Evolutionary conservation across 805 yeast species (phyloP).

Genomic region (Lipomyces yamadae): DNA sequence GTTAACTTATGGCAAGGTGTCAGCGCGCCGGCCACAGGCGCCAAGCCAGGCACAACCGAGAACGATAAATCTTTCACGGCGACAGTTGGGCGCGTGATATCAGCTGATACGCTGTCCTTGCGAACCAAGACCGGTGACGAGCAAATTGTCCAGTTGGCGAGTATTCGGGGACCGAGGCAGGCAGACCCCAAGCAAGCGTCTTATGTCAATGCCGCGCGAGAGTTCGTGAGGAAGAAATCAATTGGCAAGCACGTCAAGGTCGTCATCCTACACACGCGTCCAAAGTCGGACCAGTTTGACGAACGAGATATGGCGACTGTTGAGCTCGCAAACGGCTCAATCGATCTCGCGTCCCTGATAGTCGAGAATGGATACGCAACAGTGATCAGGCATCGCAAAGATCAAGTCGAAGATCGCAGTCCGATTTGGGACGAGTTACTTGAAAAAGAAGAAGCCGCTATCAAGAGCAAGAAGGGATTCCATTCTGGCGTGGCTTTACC

Average conservation of each 20-base stretch:
- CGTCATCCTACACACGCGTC: constrained; percentile 66
- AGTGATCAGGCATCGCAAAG: constrained; percentile 78
- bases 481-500: constrained; percentile 62
- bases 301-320: constrained; percentile 70
- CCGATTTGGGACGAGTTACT: constrained; percentile 76
- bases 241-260: constrained; percentile 74
- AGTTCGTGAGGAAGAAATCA: constrained; percentile 67
- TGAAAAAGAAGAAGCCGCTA: constrained; percentile 69
- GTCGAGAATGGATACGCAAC: constrained; percentile 73
- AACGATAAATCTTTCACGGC: constrained; percentile 61
- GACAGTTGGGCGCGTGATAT: constrained; percentile 62
- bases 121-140: constrained; percentile 51
- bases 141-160: constrained; percentile 72
- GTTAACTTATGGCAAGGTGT: constrained; percentile 61
- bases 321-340: constrained; percentile 48
- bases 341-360: constrained; percentile 64
- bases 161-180: constrained; percentile 74
- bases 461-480: constrained; percentile 63
- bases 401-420: constrained; percentile 68
- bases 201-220: constrained; percentile 69
- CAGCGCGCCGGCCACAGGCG: constrained; percentile 37
- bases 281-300: constrained; percentile 63
- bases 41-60: constrained; percentile 37
- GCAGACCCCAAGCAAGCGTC: constrained; percentile 61
- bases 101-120: constrained; percentile 69